Base-by-base conservation (phyloP, 768 basidiomycete species). In the Russula ochroleuca region DNA sequence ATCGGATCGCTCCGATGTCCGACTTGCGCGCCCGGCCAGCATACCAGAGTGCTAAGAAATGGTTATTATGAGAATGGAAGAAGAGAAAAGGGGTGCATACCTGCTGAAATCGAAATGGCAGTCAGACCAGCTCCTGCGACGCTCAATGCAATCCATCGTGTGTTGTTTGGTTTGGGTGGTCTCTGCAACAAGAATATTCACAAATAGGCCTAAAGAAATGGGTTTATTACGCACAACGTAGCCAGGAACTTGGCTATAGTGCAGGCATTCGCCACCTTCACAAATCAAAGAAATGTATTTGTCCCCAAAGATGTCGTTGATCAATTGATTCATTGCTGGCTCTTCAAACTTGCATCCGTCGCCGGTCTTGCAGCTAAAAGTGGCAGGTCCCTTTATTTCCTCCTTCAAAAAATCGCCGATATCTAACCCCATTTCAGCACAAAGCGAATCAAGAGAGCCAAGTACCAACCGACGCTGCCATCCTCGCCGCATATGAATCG, bases 401-500 rank as follows among this genome's bases (percentile, higher is more conserved):
- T 97, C 88, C 25, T 77, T 82, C 64, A 99, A 78, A 75, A 98
- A 98, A 56, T 99, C 97, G 55, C 86, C 85, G 70, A 99, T 98
- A 74, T 98, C 95, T 94, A 70, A 11, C 55, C 10, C 50, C 19
- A 11, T 14, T 58, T 49, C 45, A 59, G 21, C 10, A 41, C 17
- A 28, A 14, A 10, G 19, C 15, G 38, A 33, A 51, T 23, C 28
- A 1, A n/a, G 14, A 31, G 40, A 58, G n/a, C 51, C 8, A 13
- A n/a, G 11, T 1, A 81, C 89, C 63, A 65, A 94, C 94, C 90
- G 58, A 97, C 84, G 70, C 92, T 94, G 15, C 95, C 96, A 52
- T 92, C 85, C 70, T 99, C 94, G 10, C 96, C 96, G 70, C 96
- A 99, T 6, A 99, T 83, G 79, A 98, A 98, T 48, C 91, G 80